Evolutionary conservation across 192 early-diverging fungal species (phyloP), one percentile per base, ranked within the genome.

Genomic region (Rhizophlyctis rosea): DNA sequence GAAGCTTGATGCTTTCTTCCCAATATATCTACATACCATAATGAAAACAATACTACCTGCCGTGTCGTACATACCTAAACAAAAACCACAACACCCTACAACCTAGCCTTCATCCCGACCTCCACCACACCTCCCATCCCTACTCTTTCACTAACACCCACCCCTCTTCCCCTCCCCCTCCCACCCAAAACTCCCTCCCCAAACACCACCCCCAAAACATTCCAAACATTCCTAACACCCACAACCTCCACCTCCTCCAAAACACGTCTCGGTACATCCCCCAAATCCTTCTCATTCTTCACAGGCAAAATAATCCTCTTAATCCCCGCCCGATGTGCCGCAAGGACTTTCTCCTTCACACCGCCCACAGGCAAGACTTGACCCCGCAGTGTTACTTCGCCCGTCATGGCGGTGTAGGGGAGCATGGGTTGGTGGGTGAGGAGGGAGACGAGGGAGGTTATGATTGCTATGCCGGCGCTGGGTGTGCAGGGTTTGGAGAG

Each of bases 311-410:
- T 83, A 47, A 94, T 80, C 50, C 81, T 81, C 56, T 77, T 73
- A 36, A 94, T 83, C n/a, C 87, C 86, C 25, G 86, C 85, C 4
- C 88, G 78, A 62, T 94, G 89, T 0, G 90, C 91, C 0, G 90
- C 87, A 23, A 94, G 79, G 0, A 90, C 80, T 66, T 94, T 94
- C 64, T 94, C 91, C 68, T 90, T 91, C 60, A 94, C 86, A 23
- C 92, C 92, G 0, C 92, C 92, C 1, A 94, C 88, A 29, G 88
- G 87, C 34, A 91, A 72, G 0, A 94, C 89, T 39, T 87, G 78
- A 5, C 92, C 92, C 16, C 88, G 82, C 5, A 93, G 73, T 0
- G 92, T 90, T 34, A 94, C 81, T 70, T 94, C 92, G 39, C 92
- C 92, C 1, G 92, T 94, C 92, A 91, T 94, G 25, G 86, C 86